Percentiles rank a stretch among this genome's conserved stretches.
Conservation (phyloP, 139 green algal genomes). For the Ettlia oleoabundans region DNA sequence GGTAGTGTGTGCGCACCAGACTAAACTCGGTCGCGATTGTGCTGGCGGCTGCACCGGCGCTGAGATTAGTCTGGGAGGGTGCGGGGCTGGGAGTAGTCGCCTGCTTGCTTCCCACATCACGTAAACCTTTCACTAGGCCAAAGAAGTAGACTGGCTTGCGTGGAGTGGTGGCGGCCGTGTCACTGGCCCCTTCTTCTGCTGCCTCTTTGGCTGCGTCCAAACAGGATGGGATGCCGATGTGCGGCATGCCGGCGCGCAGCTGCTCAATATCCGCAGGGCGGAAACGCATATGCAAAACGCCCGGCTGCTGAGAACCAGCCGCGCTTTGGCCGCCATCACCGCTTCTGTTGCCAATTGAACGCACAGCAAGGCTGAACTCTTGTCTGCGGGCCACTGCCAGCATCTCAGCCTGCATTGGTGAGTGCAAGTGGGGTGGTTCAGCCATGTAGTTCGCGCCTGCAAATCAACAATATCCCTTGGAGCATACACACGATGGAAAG, state of each 20-base stretch:
- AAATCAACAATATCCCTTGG: too few relatives aligned
- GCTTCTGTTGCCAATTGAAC: background rate
- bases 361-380: constrained; percentile 4
- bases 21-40: too few relatives aligned
- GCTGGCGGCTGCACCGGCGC: too few relatives aligned
- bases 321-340: background rate
- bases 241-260: background rate
- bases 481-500: too few relatives aligned
- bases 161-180: background rate
- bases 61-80: too few relatives aligned
- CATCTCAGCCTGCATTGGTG: constrained; percentile 2
- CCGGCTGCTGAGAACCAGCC: too few relatives aligned
- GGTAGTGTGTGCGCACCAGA: too few relatives aligned
- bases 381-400: constrained; percentile 5
- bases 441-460: too few relatives aligned
- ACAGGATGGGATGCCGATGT: background rate
- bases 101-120: background rate
- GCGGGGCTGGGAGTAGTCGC: background rate
- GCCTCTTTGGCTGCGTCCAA: background rate
- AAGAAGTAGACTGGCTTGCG: background rate
- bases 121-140: background rate
- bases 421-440: too few relatives aligned
- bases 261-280: background rate
- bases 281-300: background rate
- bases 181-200: background rate